Percentiles rank a stretch among this genome's conserved stretches.
phyloP scores from a whole-genome alignment of 2,329 filamentous ascomycete genomes.

The Diaporthe aspalathi region DNA sequence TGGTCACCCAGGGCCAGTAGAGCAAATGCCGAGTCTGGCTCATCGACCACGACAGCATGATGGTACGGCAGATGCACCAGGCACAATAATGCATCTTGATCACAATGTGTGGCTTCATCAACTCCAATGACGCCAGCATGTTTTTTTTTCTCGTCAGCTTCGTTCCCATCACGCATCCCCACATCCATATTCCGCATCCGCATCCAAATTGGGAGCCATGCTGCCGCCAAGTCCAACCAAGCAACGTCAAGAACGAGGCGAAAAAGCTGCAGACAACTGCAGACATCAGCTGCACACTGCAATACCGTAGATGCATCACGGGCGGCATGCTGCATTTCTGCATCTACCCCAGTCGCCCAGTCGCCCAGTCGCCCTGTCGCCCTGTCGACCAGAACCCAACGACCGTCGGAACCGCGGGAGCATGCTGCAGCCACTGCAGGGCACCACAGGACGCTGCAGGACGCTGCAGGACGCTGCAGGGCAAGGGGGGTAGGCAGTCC shows the following conservation, averaged over 20 bases:
- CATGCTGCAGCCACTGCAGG: neutral
- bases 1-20: neutral
- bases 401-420: slow-evolving; percentile 22
- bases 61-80: neutral
- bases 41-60: neutral
- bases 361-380: too few species aligned
- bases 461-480: too few species aligned
- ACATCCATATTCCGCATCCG: neutral
- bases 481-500: slow-evolving; percentile 4
- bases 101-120: too few species aligned
- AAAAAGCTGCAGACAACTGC: neutral
- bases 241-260: slow-evolving; percentile 15
- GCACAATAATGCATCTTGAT: too few species aligned
- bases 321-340: slow-evolving; percentile 12
- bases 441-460: neutral
- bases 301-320: neutral
- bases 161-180: neutral
- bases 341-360: too few species aligned
- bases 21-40: neutral
- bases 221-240: slow-evolving; percentile 23
- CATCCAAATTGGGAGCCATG: neutral
- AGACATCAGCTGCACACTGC: too few species aligned
- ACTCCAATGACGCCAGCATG: neutral
- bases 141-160: neutral
- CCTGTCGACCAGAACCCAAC: neutral